Conservation (phyloP, 2,329 filamentous ascomycete species). For the Keithomyces neogunnii region DNA sequence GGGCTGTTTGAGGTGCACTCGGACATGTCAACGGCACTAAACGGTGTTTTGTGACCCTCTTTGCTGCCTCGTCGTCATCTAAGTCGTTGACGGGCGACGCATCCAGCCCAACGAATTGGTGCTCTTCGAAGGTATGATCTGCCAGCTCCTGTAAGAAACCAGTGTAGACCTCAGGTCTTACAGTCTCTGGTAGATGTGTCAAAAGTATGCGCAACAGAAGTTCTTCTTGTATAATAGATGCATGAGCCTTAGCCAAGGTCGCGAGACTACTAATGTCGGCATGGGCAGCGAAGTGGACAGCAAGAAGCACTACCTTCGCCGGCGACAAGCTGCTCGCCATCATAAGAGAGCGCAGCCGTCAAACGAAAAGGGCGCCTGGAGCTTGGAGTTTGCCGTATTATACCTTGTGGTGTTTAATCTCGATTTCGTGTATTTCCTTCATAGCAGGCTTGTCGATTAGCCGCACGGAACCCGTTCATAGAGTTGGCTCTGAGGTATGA, state of each 20-base stretch:
- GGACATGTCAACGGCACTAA: constrained; percentile 49
- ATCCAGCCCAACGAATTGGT: constrained; percentile 37
- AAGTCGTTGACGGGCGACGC: constrained; percentile 46
- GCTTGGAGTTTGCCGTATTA: background rate
- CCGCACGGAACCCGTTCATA: background rate
- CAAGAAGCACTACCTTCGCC: constrained; percentile 63
- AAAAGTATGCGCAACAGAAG: constrained; percentile 65
- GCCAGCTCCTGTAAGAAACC: constrained; percentile 49
- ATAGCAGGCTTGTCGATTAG: background rate
- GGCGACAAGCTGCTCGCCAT: constrained; percentile 39
- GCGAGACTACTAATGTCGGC: constrained; percentile 56
- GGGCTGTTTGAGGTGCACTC: constrained; percentile 36
- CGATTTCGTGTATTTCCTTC: background rate
- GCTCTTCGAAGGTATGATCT: background rate
- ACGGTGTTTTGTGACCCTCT: constrained; percentile 53
- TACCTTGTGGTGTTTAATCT: background rate
- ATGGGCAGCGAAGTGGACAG: constrained; percentile 59
- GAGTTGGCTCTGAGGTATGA: background rate
- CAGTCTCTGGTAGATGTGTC: constrained; percentile 66
- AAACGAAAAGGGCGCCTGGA: background rate
- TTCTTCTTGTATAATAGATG: constrained; percentile 51
- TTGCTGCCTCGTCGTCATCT: constrained; percentile 55
- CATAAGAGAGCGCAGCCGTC: background rate
- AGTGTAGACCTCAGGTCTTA: constrained; percentile 54
- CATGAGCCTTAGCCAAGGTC: constrained; percentile 47